Base-by-base conservation (phyloP, 768 basidiomycete species). In the Russula sp. region DNA sequence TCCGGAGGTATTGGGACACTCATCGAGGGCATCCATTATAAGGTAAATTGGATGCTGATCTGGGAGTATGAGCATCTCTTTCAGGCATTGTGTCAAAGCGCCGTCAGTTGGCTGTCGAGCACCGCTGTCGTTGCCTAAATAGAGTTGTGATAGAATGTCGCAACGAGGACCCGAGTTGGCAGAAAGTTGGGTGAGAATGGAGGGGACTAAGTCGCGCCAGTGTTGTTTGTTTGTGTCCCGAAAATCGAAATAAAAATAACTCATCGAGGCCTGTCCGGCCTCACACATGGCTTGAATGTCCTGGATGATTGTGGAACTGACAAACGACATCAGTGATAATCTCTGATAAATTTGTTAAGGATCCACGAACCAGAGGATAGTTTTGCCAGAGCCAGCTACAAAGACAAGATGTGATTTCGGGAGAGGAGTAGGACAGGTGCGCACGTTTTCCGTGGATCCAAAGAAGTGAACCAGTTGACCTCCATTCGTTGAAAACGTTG, bases 371-470 rank as follows among this genome's bases (percentile, higher is more conserved):
- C 60, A 56, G 9, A 61, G 54, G 10, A 42, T 39, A 16, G 11
- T 61, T 38, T 61, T 61, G 2, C 60, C 60, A 3, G 60, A 41
- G 11, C 60, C 60, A 20, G 52, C 60, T 58, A 49, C 13, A 10
- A 11, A 35, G 1, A 10, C 1, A 35, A 14, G n/a, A 18, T n/a
- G 3, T 5, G 35, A 1, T 18, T 9, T 5, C 14, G 1, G 25
- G 16, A 7, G 5, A 11, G n/a, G 38, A 14, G n/a, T 34, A 25
- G 16, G 25, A 55, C 25, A 32, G 7, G 7, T 5, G 22, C 60
- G 2, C 13, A 61, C 60, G 53, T 25, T 56, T 56, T 45, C 60
- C 60, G 11, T 56, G 38, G 7, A 61, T 36, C 54, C 55, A 61
- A 16, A 56, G 38, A 1, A 61, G 47, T 0, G 50, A 43, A 14